Evolutionary conservation across 2,329 filamentous ascomycete genomes (phyloP).

Genomic region (Aspergillus sp.): DNA sequence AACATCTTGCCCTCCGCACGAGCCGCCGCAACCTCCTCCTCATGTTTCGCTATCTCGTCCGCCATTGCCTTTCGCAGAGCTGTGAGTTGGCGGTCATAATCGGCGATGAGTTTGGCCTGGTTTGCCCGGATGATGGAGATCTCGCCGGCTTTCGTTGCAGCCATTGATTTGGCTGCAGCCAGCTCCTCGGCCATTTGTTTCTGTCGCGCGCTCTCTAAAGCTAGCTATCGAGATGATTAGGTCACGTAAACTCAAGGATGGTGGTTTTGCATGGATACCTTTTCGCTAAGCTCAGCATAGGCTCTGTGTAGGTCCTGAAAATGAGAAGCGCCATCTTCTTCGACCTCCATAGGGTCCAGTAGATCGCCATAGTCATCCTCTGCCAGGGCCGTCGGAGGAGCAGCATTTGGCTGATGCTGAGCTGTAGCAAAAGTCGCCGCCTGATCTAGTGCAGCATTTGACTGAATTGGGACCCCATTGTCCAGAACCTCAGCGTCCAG

Average conservation of each 20-base stretch:
- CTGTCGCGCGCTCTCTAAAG: slow-evolving; percentile 44
- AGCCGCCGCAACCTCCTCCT: slow-evolving; percentile 56
- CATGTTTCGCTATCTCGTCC: slow-evolving; percentile 56
- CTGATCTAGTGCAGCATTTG: slow-evolving; percentile 16
- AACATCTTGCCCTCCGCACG: slow-evolving; percentile 58
- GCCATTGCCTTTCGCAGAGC: slow-evolving; percentile 56
- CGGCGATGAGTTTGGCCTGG: slow-evolving; percentile 54
- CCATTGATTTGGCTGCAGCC: slow-evolving; percentile 41
- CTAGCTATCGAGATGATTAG: slow-evolving; percentile 33
- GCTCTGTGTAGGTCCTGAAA: slow-evolving; percentile 13
- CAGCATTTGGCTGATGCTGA: slow-evolving; percentile 15
- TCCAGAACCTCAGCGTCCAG: slow-evolving; percentile 48
- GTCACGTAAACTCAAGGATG: neutral
- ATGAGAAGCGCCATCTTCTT: slow-evolving; percentile 18
- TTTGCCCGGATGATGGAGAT: slow-evolving; percentile 64
- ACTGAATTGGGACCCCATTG: slow-evolving; percentile 26
- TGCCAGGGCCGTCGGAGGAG: slow-evolving; percentile 20
- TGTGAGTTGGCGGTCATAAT: slow-evolving; percentile 56
- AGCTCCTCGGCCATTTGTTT: slow-evolving; percentile 43
- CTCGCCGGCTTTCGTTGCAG: slow-evolving; percentile 59
- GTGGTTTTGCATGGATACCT: slow-evolving; percentile 23
- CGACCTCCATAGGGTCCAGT: slow-evolving; percentile 21
- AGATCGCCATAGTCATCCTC: slow-evolving; percentile 18
- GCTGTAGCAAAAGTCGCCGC: slow-evolving; percentile 11
- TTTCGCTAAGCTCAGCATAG: slow-evolving; percentile 25